phyloP scores from a whole-genome alignment of 2,329 filamentous ascomycete species.

The Colletotrichum liriopes region DNA sequence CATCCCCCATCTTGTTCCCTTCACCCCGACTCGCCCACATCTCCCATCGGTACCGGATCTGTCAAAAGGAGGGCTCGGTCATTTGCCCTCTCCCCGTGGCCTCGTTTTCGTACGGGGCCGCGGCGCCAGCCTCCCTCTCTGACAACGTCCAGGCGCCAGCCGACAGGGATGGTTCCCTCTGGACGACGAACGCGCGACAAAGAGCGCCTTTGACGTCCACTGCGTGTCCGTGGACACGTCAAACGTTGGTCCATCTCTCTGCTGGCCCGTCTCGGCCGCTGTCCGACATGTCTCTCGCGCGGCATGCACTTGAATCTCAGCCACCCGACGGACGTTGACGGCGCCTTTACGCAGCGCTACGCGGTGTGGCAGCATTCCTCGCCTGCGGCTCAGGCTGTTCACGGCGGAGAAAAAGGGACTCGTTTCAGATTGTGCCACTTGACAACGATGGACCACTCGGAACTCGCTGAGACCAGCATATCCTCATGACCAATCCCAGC shows the following conservation, averaged over 20 bases:
- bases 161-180: conserved; percentile 18
- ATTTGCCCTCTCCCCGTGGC: conserved; percentile 7
- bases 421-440: conserved; percentile 41
- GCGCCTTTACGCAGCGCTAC: conserved; percentile 7
- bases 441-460: conserved; percentile 25
- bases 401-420: not conserved
- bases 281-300: conserved; percentile 18
- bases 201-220: conserved; percentile 6
- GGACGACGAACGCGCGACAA: not conserved
- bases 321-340: conserved; percentile 8
- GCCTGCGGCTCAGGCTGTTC: conserved; percentile 26
- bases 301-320: conserved; percentile 7
- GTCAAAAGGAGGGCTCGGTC: conserved; percentile 10
- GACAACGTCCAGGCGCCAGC: not conserved
- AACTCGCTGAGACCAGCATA: conserved; percentile 33
- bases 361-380: conserved; percentile 2
- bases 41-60: conserved; percentile 28
- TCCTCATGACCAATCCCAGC: conserved; percentile 23
- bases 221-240: conserved; percentile 30
- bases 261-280: conserved; percentile 7
- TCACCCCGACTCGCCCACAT: conserved; percentile 11
- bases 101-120: conserved; percentile 23
- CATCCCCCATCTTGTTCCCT: conserved; percentile 7
- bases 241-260: conserved; percentile 34
- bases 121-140: conserved; percentile 20